Percentiles rank a stretch among this genome's conserved stretches.
phyloP scores from a whole-genome alignment of 371 early-diverging fungal genomes.

The Mucor mucedo region DNA sequence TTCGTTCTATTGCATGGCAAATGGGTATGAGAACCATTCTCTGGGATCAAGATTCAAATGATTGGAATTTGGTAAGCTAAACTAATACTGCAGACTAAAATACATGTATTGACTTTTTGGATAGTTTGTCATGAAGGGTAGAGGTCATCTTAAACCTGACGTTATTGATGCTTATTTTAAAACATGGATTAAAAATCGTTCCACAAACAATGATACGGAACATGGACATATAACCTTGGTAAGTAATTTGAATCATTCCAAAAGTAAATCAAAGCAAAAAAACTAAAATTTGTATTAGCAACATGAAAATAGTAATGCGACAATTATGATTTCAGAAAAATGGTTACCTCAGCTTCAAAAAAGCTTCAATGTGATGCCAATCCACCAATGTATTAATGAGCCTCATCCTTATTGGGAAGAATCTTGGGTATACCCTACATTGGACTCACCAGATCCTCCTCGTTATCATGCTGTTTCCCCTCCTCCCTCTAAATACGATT shows the following conservation, averaged over 20 bases:
- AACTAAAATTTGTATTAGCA: conserved; percentile 27
- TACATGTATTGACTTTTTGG: neutral
- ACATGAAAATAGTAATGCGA: conserved; percentile 53
- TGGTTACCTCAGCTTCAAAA: conserved; percentile 52
- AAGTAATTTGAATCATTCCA: neutral
- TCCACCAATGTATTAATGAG: conserved; percentile 59
- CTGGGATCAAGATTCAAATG: conserved; percentile 50
- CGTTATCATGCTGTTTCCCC: neutral
- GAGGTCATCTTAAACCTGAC: conserved; percentile 29
- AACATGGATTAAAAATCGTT: conserved; percentile 42
- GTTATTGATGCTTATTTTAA: conserved; percentile 43
- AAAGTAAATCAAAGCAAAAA: neutral
- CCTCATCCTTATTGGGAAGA: conserved; percentile 57
- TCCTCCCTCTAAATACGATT: neutral
- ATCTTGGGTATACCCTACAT: conserved; percentile 41
- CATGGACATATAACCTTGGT: conserved; percentile 47
- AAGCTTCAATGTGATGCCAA: conserved; percentile 48
- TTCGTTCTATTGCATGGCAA: conserved; percentile 50
- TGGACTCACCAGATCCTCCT: conserved; percentile 17
- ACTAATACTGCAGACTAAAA: neutral
- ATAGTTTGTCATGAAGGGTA: conserved; percentile 8
- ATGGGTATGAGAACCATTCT: conserved; percentile 52
- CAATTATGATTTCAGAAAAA: conserved; percentile 44
- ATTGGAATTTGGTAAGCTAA: conserved; percentile 40
- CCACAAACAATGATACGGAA: conserved; percentile 28